Conservation (phyloP, 73 alveolate genomes). For the Uronychia setigera region DNA sequence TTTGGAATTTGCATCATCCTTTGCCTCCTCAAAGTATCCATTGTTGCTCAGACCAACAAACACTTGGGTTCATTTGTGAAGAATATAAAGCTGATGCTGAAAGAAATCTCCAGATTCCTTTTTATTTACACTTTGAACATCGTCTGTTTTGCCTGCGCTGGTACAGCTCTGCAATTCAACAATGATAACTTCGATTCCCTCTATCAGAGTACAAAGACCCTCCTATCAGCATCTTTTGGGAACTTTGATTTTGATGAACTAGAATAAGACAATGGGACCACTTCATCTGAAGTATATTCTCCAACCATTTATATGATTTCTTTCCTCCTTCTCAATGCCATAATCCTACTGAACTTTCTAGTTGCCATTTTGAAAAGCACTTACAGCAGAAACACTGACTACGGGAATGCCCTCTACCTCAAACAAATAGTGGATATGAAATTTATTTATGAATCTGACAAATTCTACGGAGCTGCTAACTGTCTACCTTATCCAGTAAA, state of each 20-base stretch:
- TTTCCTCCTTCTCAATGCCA: not conserved
- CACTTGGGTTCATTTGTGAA: not conserved
- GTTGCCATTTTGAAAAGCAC: not conserved
- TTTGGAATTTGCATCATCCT: not conserved
- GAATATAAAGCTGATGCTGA: not conserved
- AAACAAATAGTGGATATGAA: not conserved
- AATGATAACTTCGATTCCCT: not conserved
- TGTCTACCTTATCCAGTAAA: not conserved
- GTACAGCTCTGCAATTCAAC: not conserved
- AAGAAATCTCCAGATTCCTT: not conserved
- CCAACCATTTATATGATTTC: not conserved
- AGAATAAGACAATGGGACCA: not conserved
- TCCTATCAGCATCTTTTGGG: not conserved
- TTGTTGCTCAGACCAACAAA: not conserved
- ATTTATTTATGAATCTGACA: not conserved
- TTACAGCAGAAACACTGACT: constrained; percentile 1
- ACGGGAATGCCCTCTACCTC: not conserved
- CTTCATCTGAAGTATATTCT: not conserved
- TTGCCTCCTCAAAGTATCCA: not conserved
- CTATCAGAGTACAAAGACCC: not conserved
- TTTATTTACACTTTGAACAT: not conserved
- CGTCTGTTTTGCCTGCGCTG: not conserved
- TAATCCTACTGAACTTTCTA: not conserved
- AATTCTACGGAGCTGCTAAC: not conserved
- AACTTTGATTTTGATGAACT: not conserved